Evolutionary conservation across 257 asterid species (phyloP).

Genomic region (Vinca minor): DNA sequence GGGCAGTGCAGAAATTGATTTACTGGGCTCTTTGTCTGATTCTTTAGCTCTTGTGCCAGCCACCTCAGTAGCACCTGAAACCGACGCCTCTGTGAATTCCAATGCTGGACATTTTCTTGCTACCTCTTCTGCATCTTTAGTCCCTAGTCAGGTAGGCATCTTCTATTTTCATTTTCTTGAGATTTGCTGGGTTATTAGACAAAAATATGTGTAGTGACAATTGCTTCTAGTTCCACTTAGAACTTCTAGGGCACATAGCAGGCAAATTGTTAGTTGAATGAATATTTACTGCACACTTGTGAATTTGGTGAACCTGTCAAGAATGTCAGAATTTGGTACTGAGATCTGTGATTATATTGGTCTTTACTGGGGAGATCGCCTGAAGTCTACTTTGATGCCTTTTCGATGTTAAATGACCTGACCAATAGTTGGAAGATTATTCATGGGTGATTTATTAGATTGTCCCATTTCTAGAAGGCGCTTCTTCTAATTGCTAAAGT

Average conservation of each 20-base stretch:
- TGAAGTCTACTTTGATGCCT: not conserved
- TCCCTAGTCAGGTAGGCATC: conserved; percentile 49
- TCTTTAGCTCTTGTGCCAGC: conserved; percentile 69
- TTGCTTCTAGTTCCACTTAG: too few relatives aligned
- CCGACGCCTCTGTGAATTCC: conserved; percentile 31
- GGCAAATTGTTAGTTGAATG: not conserved
- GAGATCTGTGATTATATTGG: too few relatives aligned
- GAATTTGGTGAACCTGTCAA: not conserved
- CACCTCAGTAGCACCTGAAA: conserved; percentile 35
- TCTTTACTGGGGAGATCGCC: not conserved
- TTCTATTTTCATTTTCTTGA: not conserved
- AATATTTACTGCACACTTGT: not conserved
- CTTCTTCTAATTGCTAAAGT: not conserved
- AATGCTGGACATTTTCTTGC: conserved; percentile 37
- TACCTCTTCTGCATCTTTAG: conserved; percentile 34
- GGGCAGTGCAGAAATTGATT: conserved; percentile 50
- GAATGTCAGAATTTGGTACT: too few relatives aligned
- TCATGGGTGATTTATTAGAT: not conserved
- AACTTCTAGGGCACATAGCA: not conserved
- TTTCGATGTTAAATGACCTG: too few relatives aligned
- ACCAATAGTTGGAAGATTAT: not conserved
- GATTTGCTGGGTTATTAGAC: conserved; percentile 8
- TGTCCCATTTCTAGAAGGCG: not conserved
- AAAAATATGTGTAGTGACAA: too few relatives aligned
- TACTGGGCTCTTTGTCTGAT: conserved; percentile 66